A percentile compares a stretch with the other conserved stretches of the same genome.
These are phyloP conservation scores for Pythium volutum DNA, from an alignment of 352 stramenopile species.

Conservation along the genomic window DNA sequence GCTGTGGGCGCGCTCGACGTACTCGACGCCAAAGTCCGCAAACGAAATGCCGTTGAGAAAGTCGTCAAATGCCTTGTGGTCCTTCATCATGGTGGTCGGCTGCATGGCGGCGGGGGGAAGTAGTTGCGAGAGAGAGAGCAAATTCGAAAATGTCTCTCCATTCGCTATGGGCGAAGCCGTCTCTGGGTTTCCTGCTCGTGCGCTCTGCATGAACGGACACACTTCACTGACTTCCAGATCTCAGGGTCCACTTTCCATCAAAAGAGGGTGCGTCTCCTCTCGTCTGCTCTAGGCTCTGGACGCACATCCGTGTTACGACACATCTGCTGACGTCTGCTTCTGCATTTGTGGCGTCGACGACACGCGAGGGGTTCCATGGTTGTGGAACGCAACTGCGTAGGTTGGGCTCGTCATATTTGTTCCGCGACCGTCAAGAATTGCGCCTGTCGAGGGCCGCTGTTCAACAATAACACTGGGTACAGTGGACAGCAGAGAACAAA, in stretches of 20 bases:
- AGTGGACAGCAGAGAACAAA: not conserved
- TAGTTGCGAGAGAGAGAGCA: slow-evolving; percentile 4
- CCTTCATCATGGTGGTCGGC: slow-evolving; percentile 10
- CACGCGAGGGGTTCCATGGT: not conserved
- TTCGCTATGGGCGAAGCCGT: not conserved
- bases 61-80: slow-evolving; percentile 15
- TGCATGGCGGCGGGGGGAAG: not conserved
- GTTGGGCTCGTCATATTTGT: not conserved
- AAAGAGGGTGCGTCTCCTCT: not conserved
- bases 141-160: slow-evolving; percentile 2
- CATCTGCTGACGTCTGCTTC: not conserved
- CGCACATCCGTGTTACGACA: slow-evolving; percentile 4
- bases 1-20: not conserved
- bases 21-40: slow-evolving; percentile 13
- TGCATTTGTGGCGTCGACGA: not conserved
- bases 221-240: not conserved
- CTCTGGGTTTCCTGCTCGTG: not conserved
- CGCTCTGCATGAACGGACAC: not conserved
- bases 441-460: slow-evolving; percentile 2
- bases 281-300: too few relatives aligned
- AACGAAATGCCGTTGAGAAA: slow-evolving; percentile 20
- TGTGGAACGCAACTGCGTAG: not conserved
- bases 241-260: not conserved
- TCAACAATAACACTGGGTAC: not conserved
- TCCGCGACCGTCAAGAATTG: not conserved